Percentiles rank a stretch among this genome's conserved stretches.
phyloP scores from a whole-genome alignment of 2,329 filamentous ascomycete genomes.

The Sporothrix brunneoviolacea region DNA sequence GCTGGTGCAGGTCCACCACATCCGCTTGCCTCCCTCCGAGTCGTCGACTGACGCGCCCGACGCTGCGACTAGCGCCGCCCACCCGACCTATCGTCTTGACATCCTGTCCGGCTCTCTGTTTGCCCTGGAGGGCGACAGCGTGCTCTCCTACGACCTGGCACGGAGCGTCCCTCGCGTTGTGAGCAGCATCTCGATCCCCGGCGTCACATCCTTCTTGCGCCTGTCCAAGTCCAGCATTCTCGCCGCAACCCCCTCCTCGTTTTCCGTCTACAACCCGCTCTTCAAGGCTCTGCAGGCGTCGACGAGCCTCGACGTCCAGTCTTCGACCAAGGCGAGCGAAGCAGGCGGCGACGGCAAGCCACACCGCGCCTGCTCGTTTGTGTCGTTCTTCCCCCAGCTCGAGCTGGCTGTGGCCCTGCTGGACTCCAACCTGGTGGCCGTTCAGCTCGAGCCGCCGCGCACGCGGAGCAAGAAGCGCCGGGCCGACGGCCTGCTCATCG shows the following conservation, averaged over 20 bases:
- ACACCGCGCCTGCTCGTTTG: constrained; percentile 34
- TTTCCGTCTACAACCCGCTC: constrained; percentile 62
- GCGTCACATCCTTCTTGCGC: constrained; percentile 55
- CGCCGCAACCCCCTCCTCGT: constrained; percentile 47
- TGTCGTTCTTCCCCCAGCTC: constrained; percentile 58
- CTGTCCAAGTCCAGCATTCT: constrained; percentile 62
- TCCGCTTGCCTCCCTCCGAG: constrained; percentile 13
- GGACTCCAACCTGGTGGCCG: constrained; percentile 57
- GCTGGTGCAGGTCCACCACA: constrained; percentile 21
- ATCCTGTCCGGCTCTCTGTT: constrained; percentile 57
- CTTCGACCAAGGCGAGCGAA: constrained; percentile 6
- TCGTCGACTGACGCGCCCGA: background rate
- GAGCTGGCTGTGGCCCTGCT: constrained; percentile 59
- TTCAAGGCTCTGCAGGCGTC: constrained; percentile 56
- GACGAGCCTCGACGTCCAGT: constrained; percentile 33
- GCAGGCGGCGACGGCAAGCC: constrained; percentile 29
- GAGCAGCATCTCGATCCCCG: constrained; percentile 45
- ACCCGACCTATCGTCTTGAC: constrained; percentile 49
- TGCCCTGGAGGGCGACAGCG: constrained; percentile 45
- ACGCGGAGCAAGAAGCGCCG: constrained; percentile 49
- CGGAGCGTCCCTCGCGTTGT: constrained; percentile 54
- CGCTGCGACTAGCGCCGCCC: background rate
- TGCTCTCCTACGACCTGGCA: constrained; percentile 59
- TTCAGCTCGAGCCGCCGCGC: constrained; percentile 61
- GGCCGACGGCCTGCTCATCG: constrained; percentile 58